These are phyloP conservation scores for Perkinsus chesapeaki DNA, from an alignment of 169 alveolate species.

Conservation along the genomic window DNA sequence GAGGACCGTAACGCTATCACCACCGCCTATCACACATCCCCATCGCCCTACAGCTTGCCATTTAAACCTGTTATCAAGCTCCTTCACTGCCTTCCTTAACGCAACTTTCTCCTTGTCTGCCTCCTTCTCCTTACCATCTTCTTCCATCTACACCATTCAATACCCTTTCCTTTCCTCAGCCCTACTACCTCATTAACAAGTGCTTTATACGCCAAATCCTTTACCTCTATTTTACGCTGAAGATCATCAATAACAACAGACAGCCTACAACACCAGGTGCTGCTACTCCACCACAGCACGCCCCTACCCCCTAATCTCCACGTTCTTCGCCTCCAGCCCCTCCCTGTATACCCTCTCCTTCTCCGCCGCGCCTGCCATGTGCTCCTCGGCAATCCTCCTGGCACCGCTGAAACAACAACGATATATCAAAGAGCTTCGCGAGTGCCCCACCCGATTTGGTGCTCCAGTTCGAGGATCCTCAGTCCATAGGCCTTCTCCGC, in stretches of 20 bases:
- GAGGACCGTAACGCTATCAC: neutral
- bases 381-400: neutral
- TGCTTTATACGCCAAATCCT: neutral
- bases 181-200: neutral
- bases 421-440: no score
- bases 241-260: neutral
- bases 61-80: neutral
- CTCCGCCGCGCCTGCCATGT: neutral
- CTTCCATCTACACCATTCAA: neutral
- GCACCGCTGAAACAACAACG: neutral
- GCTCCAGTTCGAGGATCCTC: neutral
- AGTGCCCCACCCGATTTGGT: neutral
- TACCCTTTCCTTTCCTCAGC: neutral
- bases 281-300: neutral
- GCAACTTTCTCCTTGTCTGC: neutral
- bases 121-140: neutral
- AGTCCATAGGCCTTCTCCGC: neutral
- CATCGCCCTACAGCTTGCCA: neutral
- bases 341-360: neutral
- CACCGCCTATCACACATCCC: neutral
- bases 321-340: neutral
- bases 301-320: neutral
- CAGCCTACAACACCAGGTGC: neutral
- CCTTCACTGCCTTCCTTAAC: neutral
- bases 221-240: neutral